Conservation (phyloP, 495 filamentous ascomycete species). For the Venustampulla echinocandica region DNA sequence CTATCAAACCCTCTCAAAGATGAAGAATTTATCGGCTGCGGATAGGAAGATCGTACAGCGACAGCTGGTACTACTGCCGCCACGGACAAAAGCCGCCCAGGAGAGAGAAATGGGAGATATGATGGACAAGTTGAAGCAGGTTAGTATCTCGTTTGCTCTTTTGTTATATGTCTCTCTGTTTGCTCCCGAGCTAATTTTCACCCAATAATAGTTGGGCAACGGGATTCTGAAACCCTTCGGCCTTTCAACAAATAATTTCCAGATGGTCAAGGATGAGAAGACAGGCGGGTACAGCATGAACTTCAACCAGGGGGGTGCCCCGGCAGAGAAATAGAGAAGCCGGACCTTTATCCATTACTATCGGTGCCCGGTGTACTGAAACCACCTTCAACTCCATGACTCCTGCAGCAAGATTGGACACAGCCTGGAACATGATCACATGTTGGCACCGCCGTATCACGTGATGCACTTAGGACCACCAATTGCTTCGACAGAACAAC, state of each 20-base stretch:
- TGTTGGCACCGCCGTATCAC: no score
- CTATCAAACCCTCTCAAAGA: conserved; percentile 50
- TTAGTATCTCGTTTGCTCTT: conserved; percentile 31
- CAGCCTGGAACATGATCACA: no score
- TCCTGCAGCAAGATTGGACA: no score
- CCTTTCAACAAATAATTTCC: conserved; percentile 84
- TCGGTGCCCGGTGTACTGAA: no score
- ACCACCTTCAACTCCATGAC: no score
- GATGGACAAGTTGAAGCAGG: conserved; percentile 90
- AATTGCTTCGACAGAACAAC: no score
- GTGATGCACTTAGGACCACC: no score
- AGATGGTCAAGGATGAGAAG: conserved; percentile 82
- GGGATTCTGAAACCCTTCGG: conserved; percentile 89
- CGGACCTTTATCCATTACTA: no score
- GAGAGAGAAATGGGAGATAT: conserved; percentile 87
- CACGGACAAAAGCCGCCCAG: conserved; percentile 61
- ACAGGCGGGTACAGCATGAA: conserved; percentile 91
- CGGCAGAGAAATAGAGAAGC: background rate
- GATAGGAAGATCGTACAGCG: conserved; percentile 59
- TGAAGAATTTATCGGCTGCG: conserved; percentile 47
- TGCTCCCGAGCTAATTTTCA: no score
- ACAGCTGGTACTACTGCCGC: conserved; percentile 55
- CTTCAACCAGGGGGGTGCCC: conserved; percentile 45
- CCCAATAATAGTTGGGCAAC: conserved; percentile 60
- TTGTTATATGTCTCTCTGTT: no score